These are phyloP conservation scores for Glarea lozoyensis DNA, from an alignment of 495 filamentous ascomycete species.

Conservation along the genomic window DNA sequence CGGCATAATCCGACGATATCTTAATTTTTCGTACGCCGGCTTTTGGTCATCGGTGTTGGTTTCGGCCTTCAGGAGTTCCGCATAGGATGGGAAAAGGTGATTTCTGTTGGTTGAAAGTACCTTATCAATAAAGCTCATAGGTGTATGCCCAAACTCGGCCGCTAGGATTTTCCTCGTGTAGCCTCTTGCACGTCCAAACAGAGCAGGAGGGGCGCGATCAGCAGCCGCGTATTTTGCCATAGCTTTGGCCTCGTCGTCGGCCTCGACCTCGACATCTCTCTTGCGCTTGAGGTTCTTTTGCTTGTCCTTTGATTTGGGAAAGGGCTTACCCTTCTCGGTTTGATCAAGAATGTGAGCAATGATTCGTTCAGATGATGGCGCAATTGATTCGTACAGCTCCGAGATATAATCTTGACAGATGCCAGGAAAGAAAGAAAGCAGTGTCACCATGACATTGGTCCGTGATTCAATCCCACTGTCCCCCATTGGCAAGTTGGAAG, in stretches of 20 bases:
- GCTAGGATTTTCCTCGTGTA: constrained; percentile 30
- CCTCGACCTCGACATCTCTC: constrained; percentile 25
- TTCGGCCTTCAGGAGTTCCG: constrained; percentile 32
- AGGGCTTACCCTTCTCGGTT: constrained; percentile 24
- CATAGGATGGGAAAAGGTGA: constrained; percentile 33
- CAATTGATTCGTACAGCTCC: constrained; percentile 26
- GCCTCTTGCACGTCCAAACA: constrained; percentile 8
- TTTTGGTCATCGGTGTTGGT: constrained; percentile 21
- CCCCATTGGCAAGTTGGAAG: too few relatives aligned
- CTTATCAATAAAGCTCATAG: constrained; percentile 35
- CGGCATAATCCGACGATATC: constrained; percentile 21
- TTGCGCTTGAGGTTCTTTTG: constrained; percentile 31
- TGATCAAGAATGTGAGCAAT: constrained; percentile 36
- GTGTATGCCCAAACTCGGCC: constrained; percentile 37
- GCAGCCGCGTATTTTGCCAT: constrained; percentile 25
- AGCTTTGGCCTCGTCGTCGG: constrained; percentile 29
- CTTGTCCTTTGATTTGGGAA: constrained; percentile 39
- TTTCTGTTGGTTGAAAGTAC: constrained; percentile 28
- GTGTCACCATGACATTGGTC: too few relatives aligned
- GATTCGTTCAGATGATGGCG: constrained; percentile 21
- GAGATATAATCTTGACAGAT: constrained; percentile 35
- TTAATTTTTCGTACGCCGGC: constrained; percentile 27
- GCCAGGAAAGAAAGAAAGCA: constrained; percentile 48
- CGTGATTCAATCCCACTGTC: too few relatives aligned
- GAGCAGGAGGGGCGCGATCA: constrained; percentile 17